These are phyloP conservation scores for Lepidium africanum DNA, from an alignment of 345 rosid genomes.

Conservation along the genomic window DNA sequence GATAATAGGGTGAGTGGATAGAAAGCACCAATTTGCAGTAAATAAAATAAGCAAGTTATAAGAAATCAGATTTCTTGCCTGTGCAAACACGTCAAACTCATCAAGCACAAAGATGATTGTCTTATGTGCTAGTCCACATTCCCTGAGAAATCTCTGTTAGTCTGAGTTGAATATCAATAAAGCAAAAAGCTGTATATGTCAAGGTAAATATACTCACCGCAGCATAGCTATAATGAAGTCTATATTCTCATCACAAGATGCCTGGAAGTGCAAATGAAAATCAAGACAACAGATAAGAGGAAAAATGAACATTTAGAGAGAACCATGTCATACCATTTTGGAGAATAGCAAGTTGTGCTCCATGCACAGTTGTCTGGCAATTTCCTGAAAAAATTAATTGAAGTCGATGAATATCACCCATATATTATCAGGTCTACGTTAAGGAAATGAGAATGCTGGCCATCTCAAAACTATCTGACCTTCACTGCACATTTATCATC, in stretches of 20 bases:
- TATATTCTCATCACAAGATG: slow-evolving; percentile 88
- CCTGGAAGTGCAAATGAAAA: slow-evolving; percentile 39
- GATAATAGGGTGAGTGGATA: slow-evolving; percentile 10
- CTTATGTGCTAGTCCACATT: slow-evolving; percentile 93
- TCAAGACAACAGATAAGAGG: background rate
- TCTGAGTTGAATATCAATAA: background rate
- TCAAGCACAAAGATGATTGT: slow-evolving; percentile 78
- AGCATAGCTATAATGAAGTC: slow-evolving; percentile 82
- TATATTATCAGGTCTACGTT: background rate
- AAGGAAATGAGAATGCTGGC: background rate
- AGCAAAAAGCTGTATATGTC: background rate
- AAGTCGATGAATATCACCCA: background rate
- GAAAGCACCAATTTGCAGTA: background rate
- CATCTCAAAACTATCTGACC: slow-evolving; percentile 31
- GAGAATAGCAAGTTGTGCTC: slow-evolving; percentile 80
- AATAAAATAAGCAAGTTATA: background rate
- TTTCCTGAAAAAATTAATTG: slow-evolving; percentile 44
- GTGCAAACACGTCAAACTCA: slow-evolving; percentile 92
- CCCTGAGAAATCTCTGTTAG: slow-evolving; percentile 42
- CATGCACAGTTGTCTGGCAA: slow-evolving; percentile 77
- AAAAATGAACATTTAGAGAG: background rate
- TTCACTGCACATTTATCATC: slow-evolving; percentile 77
- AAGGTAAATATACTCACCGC: slow-evolving; percentile 39
- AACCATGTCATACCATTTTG: slow-evolving; percentile 52
- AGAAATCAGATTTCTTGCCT: slow-evolving; percentile 42